Base-by-base conservation (phyloP, 305 asterid species). In the Fraxinus angustifolia region DNA sequence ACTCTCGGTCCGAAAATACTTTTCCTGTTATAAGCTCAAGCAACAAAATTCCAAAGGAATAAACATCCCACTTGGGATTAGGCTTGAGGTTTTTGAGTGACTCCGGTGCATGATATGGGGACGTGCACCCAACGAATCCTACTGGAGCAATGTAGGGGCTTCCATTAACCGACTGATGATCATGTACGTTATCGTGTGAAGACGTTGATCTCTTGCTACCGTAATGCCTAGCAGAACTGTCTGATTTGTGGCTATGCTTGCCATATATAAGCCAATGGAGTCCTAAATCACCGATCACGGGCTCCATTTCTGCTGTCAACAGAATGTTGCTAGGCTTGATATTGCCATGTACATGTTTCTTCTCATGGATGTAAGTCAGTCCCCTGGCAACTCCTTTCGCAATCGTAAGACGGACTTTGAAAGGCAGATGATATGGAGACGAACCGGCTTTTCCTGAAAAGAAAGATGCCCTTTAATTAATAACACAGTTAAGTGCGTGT, bases 301-400 rank as follows among this genome's bases (percentile, higher is more conserved):
- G 96, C 88, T 94, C 99, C 97, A 93, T 92, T 4, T 95, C 97
- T 14, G 76, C 82, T 6, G 92, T 89, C 73, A 95, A 83, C 68
- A 95, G 98, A 81, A 95, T 87, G 89, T 94, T 94, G 88, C 95
- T 91, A 4, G 98, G 99, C 78, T 95, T 96, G 38, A 95, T 89
- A 89, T 94, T 95, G 79, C 99, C 97, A 83, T 95, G 99, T 50
- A 94, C 98, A 10, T 89, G 88, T 83, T 90, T 94, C 94, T 94
- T 94, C 26, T 90, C 96, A 75, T 95, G 99, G 85, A 95, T 89
- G 91, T 88, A 94, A 3, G 88, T 81, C 82, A 95, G 87, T 17
- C 98, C 99, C 78, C 87, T 85, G 2, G 99, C 97, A 3, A 95
- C 90, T 12, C 98, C 99, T 83, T 72, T 91, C 11, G 94, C 97